Evolutionary conservation across 208 protist species (phyloP).

Genomic region (Trypanosoma cruzi): DNA sequence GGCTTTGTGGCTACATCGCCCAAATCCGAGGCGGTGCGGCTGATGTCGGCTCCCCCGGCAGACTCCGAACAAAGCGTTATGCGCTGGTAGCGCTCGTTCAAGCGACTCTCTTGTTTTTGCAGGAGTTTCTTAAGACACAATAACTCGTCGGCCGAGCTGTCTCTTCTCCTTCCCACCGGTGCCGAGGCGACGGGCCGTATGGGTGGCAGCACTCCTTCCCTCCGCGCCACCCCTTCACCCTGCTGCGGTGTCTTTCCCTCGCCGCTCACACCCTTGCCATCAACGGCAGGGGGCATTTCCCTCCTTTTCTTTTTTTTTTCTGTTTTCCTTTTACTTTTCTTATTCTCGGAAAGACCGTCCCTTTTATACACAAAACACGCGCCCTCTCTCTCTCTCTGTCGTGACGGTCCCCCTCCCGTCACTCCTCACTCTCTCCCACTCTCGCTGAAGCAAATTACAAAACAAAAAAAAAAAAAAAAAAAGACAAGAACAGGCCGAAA

Average conservation of each 20-base stretch:
- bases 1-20: not conserved
- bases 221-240: not conserved
- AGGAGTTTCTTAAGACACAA: constrained; percentile 49
- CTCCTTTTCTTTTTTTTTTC: not conserved
- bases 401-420: no score
- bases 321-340: not conserved
- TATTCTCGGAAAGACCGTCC: no score
- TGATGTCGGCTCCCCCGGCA: not conserved
- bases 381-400: no score
- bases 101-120: constrained; percentile 48
- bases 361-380: no score
- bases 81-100: constrained; percentile 26
- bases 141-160: constrained; percentile 42
- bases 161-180: not conserved
- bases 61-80: not conserved
- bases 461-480: no score
- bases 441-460: no score
- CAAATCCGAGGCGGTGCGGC: not conserved
- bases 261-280: not conserved
- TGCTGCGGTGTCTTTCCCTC: not conserved
- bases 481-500: no score
- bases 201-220: not conserved
- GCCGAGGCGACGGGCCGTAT: not conserved
- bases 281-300: not conserved
- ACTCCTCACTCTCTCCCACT: no score